Evolutionary conservation across 2,329 filamentous ascomycete genomes (phyloP).

Genomic region (Fusarium paranaense): DNA sequence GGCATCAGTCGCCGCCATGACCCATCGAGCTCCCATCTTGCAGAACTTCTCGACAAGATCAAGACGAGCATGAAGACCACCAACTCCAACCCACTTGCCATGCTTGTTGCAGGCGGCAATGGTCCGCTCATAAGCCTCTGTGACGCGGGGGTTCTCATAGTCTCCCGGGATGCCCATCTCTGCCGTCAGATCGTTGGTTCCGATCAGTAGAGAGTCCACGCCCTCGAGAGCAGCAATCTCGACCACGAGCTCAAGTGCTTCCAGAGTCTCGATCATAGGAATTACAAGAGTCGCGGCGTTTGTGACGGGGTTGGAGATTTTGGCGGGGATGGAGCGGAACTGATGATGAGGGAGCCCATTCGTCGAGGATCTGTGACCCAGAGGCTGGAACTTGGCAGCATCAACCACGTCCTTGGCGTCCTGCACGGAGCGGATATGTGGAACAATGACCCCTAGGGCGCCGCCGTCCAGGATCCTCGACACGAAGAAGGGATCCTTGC

Average conservation of each 20-base stretch:
- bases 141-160: conserved; percentile 37
- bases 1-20: conserved; percentile 47
- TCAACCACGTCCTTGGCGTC: conserved; percentile 44
- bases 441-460: conserved; percentile 42
- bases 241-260: conserved; percentile 44
- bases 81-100: conserved; percentile 55
- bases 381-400: conserved; percentile 43
- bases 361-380: conserved; percentile 37
- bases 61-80: conserved; percentile 53
- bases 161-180: conserved; percentile 53
- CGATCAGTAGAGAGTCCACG: conserved; percentile 57
- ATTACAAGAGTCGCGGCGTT: conserved; percentile 42
- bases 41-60: conserved; percentile 55
- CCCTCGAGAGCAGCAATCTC: conserved; percentile 51
- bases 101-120: conserved; percentile 52
- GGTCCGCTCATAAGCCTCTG: conserved; percentile 46
- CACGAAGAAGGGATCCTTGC: conserved; percentile 43
- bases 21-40: conserved; percentile 44
- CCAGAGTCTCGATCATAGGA: conserved; percentile 46
- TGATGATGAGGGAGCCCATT: conserved; percentile 38
- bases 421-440: conserved; percentile 39
- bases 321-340: conserved; percentile 37
- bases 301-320: conserved; percentile 33
- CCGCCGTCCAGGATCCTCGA: conserved; percentile 43
- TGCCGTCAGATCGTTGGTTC: conserved; percentile 57